phyloP scores from a whole-genome alignment of 192 early-diverging fungal genomes.

The Bifiguratus adelaidae region DNA sequence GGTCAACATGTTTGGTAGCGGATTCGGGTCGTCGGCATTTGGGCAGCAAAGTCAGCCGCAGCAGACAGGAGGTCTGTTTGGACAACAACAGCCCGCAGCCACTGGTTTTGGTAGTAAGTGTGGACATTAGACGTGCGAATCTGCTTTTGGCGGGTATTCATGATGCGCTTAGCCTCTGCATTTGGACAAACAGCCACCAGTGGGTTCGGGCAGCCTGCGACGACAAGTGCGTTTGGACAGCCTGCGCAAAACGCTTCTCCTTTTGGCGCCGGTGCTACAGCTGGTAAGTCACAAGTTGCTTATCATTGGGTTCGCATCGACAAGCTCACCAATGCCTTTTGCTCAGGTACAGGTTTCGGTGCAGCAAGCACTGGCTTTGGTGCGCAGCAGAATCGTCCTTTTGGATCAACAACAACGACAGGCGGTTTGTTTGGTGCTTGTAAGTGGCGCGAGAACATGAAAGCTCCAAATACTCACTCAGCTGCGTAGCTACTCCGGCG shows the following conservation, averaged over 20 bases:
- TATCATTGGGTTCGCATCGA: not conserved
- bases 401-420: constrained; percentile 14
- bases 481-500: not conserved
- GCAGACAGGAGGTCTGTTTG: no score
- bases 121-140: not conserved
- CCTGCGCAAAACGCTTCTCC: constrained; percentile 13
- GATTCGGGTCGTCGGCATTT: constrained; percentile 6
- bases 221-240: constrained; percentile 15
- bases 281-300: not conserved
- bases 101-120: constrained; percentile 5
- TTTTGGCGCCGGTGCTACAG: constrained; percentile 12
- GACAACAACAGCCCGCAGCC: not conserved
- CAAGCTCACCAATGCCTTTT: not conserved
- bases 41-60: constrained; percentile 13
- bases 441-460: constrained; percentile 10
- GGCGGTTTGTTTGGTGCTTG: constrained; percentile 31
- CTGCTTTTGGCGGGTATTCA: not conserved
- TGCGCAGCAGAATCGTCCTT: no score
- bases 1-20: not conserved
- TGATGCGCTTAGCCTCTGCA: not conserved
- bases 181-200: not conserved
- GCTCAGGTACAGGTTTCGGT: not conserved
- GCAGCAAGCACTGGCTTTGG: no score
- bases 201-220: constrained; percentile 10
- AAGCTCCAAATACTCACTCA: not conserved